Evolutionary conservation across 192 early-diverging fungal species (phyloP).

Genomic region (Pilobolus umbonatus): DNA sequence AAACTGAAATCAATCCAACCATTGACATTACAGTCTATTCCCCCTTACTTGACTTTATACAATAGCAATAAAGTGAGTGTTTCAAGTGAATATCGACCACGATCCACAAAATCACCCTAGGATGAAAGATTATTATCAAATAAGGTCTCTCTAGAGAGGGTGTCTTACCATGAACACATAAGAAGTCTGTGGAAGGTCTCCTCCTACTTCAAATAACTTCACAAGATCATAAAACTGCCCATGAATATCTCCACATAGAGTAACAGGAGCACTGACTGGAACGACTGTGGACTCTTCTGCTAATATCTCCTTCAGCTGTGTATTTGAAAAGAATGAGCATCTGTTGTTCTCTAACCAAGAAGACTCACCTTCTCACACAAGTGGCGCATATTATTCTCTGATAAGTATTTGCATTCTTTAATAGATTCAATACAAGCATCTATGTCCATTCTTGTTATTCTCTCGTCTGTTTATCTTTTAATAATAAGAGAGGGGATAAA

Average conservation of each 20-base stretch:
- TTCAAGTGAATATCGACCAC: conserved; percentile 93
- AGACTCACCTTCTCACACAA: conserved; percentile 86
- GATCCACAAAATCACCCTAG: conserved; percentile 97
- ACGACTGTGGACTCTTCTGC: conserved; percentile 98
- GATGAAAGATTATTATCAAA: not conserved
- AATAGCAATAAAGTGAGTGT: conserved; percentile 89
- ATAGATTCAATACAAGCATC: conserved; percentile 92
- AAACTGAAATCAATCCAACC: conserved; percentile 11
- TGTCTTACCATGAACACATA: conserved; percentile 94
- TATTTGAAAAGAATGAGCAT: not conserved
- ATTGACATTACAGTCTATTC: not conserved
- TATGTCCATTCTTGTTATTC: conserved; percentile 35
- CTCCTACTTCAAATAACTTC: conserved; percentile 92
- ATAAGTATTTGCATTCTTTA: conserved; percentile 86
- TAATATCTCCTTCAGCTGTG: conserved; percentile 85
- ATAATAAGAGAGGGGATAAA: not conserved
- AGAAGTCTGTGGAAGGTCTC: conserved; percentile 84
- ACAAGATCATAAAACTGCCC: conserved; percentile 96
- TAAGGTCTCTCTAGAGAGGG: too few relatives aligned
- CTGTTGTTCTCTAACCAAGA: not conserved
- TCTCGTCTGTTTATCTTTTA: too few relatives aligned
- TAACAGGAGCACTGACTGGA: conserved; percentile 89
- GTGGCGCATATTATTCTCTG: conserved; percentile 91
- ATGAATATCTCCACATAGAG: conserved; percentile 96
- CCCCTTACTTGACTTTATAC: conserved; percentile 79